Percentiles rank a stretch among this genome's conserved stretches.
Conservation (phyloP, 768 basidiomycete genomes). For the Naganishia randhawae region DNA sequence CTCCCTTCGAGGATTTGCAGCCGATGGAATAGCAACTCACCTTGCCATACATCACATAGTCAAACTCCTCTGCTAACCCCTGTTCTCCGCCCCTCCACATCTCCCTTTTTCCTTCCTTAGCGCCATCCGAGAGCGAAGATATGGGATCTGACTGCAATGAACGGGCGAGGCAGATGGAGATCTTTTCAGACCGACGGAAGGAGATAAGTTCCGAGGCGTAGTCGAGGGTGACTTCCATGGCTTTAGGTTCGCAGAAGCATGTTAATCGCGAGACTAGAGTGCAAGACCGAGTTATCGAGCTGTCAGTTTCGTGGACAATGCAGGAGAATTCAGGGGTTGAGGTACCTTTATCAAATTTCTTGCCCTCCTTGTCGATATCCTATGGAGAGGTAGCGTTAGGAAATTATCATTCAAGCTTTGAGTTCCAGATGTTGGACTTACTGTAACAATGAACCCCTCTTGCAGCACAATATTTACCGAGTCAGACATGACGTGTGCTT, state of each 20-base stretch:
- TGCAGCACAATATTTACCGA: slow-evolving; percentile 1
- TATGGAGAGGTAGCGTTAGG: slow-evolving; percentile 24
- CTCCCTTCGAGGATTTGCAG: not conserved
- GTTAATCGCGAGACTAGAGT: slow-evolving; percentile 81
- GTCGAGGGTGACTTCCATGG: slow-evolving; percentile 89
- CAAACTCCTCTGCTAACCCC: slow-evolving; percentile 91
- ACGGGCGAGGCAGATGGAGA: slow-evolving; percentile 75
- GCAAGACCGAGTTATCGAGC: not conserved
- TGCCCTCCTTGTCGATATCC: slow-evolving; percentile 64
- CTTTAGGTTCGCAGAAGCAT: slow-evolving; percentile 82
- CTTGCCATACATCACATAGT: slow-evolving; percentile 99
- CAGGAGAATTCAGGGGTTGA: not conserved
- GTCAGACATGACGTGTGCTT: not conserved
- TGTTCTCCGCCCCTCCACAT: slow-evolving; percentile 65
- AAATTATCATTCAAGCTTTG: not conserved
- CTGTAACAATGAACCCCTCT: not conserved
- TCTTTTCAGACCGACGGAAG: slow-evolving; percentile 62
- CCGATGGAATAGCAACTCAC: slow-evolving; percentile 52
- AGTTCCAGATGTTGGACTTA: not conserved
- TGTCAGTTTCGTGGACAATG: not conserved
- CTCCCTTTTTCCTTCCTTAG: slow-evolving; percentile 45
- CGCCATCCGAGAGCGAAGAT: slow-evolving; percentile 33
- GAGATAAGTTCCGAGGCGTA: slow-evolving; percentile 90
- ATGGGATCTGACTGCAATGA: slow-evolving; percentile 35
- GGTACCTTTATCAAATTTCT: slow-evolving; percentile 70